phyloP scores from a whole-genome alignment of 2,329 filamentous ascomycete species.

The Monosporascus sp. region DNA sequence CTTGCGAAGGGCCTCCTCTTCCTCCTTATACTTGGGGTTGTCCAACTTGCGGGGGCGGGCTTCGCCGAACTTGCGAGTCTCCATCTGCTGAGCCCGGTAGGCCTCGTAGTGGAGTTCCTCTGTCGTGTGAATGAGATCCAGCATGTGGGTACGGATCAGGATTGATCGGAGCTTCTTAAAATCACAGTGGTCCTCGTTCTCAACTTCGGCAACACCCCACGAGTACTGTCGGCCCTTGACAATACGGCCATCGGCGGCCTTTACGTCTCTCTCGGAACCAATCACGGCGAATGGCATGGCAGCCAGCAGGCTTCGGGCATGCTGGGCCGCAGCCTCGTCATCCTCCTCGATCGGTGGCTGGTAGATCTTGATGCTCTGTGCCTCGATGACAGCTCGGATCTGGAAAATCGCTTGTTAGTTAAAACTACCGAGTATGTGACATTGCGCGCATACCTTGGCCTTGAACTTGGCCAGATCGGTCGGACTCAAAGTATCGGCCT shows the following conservation, averaged over 20 bases:
- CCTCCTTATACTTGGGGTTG: conserved; percentile 99
- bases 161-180: conserved; percentile 99
- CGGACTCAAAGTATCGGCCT: conserved; percentile 96
- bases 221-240: conserved; percentile 99
- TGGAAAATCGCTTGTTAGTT: conserved; percentile 30
- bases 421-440: conserved; percentile 6
- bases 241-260: conserved; percentile 90
- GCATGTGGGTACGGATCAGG: conserved; percentile 98
- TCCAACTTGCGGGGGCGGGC: conserved; percentile 95
- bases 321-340: conserved; percentile 90
- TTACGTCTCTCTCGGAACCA: conserved; percentile 98
- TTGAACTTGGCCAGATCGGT: conserved; percentile 91
- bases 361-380: conserved; percentile 99
- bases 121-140: conserved; percentile 98
- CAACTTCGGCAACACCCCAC: conserved; percentile 98
- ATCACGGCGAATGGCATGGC: conserved; percentile 99
- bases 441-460: conserved; percentile 64
- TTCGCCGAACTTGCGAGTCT: conserved; percentile 98
- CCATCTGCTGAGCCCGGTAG: conserved; percentile 99
- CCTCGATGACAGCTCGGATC: conserved; percentile 94
- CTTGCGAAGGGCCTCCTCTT: conserved; percentile 97
- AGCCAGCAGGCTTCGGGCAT: conserved; percentile 88
- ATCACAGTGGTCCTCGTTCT: conserved; percentile 99
- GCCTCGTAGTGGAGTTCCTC: conserved; percentile 99
- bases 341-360: conserved; percentile 97